phyloP scores from a whole-genome alignment of 2,329 filamentous ascomycete species.

The Dryadomyces quercus-mongolicae region DNA sequence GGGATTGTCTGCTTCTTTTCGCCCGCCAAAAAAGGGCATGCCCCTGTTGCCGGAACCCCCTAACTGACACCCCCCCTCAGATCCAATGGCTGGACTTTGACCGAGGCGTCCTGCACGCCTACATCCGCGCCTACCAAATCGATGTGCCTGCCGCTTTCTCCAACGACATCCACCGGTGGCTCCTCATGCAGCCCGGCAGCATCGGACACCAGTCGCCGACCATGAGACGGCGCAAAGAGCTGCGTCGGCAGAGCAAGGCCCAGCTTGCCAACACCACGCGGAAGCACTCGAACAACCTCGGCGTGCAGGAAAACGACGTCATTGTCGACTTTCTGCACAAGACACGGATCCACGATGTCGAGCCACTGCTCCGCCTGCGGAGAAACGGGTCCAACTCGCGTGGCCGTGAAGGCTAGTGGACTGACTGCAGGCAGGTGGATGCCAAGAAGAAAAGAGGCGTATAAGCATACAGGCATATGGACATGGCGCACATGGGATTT shows the following conservation, averaged over 20 bases:
- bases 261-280: slow-evolving; percentile 60
- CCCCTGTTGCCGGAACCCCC: not conserved
- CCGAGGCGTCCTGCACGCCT: slow-evolving; percentile 56
- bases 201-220: slow-evolving; percentile 65
- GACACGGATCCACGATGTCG: slow-evolving; percentile 42
- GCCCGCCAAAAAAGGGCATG: no score
- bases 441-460: not conserved
- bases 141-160: slow-evolving; percentile 59
- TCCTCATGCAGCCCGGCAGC: slow-evolving; percentile 47
- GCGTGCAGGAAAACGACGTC: slow-evolving; percentile 70
- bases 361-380: slow-evolving; percentile 10
- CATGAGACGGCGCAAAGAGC: slow-evolving; percentile 54
- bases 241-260: slow-evolving; percentile 58
- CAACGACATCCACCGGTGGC: slow-evolving; percentile 47
- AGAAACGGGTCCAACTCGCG: slow-evolving; percentile 11
- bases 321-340: slow-evolving; percentile 71
- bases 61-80: slow-evolving; percentile 20
- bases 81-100: slow-evolving; percentile 59
- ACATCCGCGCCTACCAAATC: slow-evolving; percentile 62
- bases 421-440: not conserved
- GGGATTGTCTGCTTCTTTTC: not conserved
- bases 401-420: slow-evolving; percentile 9
- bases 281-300: slow-evolving; percentile 74
- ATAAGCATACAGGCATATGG: not conserved
- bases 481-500: not conserved